Evolutionary conservation across 179 eudicot species (phyloP).

Genomic region (Silene vulgaris): DNA sequence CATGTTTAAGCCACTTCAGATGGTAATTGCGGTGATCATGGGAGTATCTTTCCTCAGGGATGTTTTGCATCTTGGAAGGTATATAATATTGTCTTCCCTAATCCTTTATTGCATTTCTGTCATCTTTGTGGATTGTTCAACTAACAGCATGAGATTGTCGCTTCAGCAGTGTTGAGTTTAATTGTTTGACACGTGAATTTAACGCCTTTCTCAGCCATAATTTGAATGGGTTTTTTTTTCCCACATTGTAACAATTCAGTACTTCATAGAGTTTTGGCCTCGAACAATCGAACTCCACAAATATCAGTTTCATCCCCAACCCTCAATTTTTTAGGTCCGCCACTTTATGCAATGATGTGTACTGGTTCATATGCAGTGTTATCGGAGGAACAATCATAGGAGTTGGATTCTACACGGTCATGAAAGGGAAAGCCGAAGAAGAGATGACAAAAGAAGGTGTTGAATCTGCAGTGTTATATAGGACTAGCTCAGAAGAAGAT

Average conservation of each 20-base stretch:
- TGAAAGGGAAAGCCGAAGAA: slow-evolving; percentile 38
- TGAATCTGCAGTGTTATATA: slow-evolving; percentile 4
- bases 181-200: no score
- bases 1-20: slow-evolving; percentile 42
- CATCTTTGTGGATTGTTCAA: no score
- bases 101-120: not conserved
- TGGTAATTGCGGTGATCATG: slow-evolving; percentile 37
- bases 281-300: no score
- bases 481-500: slow-evolving; percentile 6
- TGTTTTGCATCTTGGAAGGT: slow-evolving; percentile 37
- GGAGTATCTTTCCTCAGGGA: slow-evolving; percentile 35
- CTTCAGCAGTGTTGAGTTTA: no score
- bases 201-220: no score
- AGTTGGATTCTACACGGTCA: slow-evolving; percentile 39
- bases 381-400: slow-evolving; percentile 35
- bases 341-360: no score
- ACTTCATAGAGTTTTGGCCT: no score
- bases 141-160: no score
- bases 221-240: no score
- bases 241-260: no score
- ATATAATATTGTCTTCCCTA: not conserved
- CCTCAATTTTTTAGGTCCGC: no score
- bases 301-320: no score
- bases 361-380: slow-evolving; percentile 18
- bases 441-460: slow-evolving; percentile 12